Conservation (phyloP, 352 stramenopile species). For the Globisporangium okanoganense region DNA sequence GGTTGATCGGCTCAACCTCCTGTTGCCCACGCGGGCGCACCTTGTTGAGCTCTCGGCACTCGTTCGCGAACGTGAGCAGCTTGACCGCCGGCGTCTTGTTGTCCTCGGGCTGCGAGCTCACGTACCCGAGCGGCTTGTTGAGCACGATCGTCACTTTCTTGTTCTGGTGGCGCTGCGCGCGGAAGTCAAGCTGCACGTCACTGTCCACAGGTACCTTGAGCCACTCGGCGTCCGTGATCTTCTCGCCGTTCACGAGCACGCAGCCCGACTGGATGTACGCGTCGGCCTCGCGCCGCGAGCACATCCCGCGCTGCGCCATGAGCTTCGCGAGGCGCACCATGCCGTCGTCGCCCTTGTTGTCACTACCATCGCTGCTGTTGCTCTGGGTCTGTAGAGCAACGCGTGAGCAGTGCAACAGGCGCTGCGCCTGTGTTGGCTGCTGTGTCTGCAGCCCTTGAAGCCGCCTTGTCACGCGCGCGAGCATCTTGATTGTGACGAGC, state of each 20-base stretch:
- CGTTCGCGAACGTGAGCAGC: slow-evolving; percentile 73
- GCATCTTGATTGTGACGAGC: slow-evolving; percentile 23
- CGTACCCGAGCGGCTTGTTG: slow-evolving; percentile 81
- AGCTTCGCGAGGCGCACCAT: slow-evolving; percentile 74
- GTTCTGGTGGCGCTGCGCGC: slow-evolving; percentile 64
- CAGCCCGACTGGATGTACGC: slow-evolving; percentile 72
- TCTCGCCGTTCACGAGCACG: slow-evolving; percentile 73
- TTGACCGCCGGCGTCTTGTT: slow-evolving; percentile 67
- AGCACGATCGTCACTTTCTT: slow-evolving; percentile 80
- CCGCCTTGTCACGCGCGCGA: slow-evolving; percentile 28
- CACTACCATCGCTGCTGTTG: neutral
- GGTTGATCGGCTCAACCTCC: slow-evolving; percentile 42
- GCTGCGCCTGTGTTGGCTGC: neutral
- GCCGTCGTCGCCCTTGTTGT: slow-evolving; percentile 10
- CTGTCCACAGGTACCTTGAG: slow-evolving; percentile 59
- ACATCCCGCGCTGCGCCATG: slow-evolving; percentile 74
- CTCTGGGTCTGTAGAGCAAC: neutral
- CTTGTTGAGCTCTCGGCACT: slow-evolving; percentile 61
- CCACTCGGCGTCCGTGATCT: slow-evolving; percentile 52
- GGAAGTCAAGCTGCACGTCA: slow-evolving; percentile 54
- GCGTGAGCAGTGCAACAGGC: slow-evolving; percentile 4
- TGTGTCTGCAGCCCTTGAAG: slow-evolving; percentile 17
- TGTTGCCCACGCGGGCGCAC: slow-evolving; percentile 27
- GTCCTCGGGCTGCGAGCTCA: slow-evolving; percentile 74
- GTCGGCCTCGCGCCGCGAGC: slow-evolving; percentile 77